Conservation (phyloP, 2,329 filamentous ascomycete species). For the Pseudocercospora musae region DNA sequence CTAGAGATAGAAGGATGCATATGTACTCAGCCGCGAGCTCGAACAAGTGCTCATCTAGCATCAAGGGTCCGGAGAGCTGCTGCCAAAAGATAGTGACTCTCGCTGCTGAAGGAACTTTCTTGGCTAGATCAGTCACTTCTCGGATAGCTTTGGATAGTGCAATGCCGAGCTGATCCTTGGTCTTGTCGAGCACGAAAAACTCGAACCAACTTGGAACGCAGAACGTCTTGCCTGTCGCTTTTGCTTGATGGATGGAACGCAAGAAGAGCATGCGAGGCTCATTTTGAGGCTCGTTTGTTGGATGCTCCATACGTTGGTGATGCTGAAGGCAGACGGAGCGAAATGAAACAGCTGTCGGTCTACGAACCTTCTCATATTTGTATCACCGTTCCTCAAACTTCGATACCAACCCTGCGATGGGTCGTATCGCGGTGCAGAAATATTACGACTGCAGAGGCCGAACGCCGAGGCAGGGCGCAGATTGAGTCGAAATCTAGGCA, state of each 20-base stretch:
- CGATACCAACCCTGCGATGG: background rate
- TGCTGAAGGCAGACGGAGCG: background rate
- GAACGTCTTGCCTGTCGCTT: background rate
- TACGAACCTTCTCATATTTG: background rate
- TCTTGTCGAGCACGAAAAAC: background rate
- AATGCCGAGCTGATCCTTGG: background rate
- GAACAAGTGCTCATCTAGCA: background rate
- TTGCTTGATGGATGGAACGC: background rate
- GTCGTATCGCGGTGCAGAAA: background rate
- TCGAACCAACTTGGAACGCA: background rate
- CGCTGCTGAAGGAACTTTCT: background rate
- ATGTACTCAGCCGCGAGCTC: background rate
- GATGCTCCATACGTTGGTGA: background rate
- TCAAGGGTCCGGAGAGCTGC: background rate
- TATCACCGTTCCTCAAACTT: background rate
- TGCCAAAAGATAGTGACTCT: background rate
- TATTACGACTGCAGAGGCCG: background rate
- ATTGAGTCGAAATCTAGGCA: background rate
- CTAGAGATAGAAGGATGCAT: background rate
- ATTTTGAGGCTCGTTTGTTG: constrained; percentile 2
- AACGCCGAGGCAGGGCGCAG: background rate
- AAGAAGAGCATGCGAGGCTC: constrained; percentile 1
- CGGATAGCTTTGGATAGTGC: background rate
- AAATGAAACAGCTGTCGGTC: background rate
- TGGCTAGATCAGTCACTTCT: background rate